Base-by-base conservation (phyloP, 2,329 filamentous ascomycete genomes). In the Penicillium sclerotigenum region DNA sequence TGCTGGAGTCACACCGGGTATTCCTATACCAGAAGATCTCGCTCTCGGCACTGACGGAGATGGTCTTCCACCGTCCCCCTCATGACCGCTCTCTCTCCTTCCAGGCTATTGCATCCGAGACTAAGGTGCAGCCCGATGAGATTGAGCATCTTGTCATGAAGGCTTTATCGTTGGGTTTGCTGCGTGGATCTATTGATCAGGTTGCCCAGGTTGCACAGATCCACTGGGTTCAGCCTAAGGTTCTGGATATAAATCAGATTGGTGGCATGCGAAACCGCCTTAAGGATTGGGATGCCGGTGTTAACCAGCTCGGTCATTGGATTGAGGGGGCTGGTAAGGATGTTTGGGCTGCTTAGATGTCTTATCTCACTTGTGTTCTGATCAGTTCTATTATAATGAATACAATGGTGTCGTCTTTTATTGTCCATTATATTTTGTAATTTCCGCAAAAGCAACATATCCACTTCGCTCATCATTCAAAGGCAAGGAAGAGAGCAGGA, bases 71-170 rank as follows among this genome's bases (percentile, higher is more conserved):
- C 54, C 89, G 94, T 45, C 91, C 94, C 47, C 93, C 94, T 29
- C 94, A 99, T 73, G 91, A 97, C 80, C 89, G 94, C 61, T 88
- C 91, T 68, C 94, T 99, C 88, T 89, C 89, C 5, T 99, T 99
- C 77, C 79, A 81, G 50, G 90, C 91, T 47, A 97, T 99, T 69
- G 85, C 89, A 5, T 82, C 88, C 64, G 93, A 97, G 80, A 99
- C 94, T 4, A 96, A 96, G 77, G 92, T 99, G 49, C 84, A 86
- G 65, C 85, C 87, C 3, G 86, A 94, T 68, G 91, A 97, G 79
- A 97, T 99, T 65, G 94, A 99, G 81, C 93, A 97, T 74, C 79
- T 99, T 62, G 89, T 99, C 68, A 99, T 99, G 94, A 97, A 97
- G 81, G 94, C 94, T n/a, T 78, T 99, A 68, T 97, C 92, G 70